A percentile compares a stretch with the other conserved stretches of the same genome.
Evolutionary conservation across 139 green algal genomes (phyloP).

Genomic region (Coelastrella sp.): DNA sequence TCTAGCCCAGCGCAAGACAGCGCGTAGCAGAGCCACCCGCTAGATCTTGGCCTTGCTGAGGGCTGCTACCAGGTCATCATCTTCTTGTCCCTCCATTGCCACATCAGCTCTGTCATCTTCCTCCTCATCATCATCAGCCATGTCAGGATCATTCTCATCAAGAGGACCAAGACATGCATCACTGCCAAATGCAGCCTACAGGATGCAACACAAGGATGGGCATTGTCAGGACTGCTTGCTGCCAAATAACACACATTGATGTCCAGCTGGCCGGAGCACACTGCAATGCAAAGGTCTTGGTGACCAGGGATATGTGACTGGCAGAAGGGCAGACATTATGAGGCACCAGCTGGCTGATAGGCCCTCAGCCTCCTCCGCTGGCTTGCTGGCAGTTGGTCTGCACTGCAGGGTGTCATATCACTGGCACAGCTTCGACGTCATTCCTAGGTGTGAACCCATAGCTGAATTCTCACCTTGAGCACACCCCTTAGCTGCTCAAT

Average conservation of each 20-base stretch:
- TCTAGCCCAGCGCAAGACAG: too few species aligned
- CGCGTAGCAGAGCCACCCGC: too few species aligned
- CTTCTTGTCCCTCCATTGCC: slow-evolving; percentile 12
- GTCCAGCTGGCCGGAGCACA: not conserved
- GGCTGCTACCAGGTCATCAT: slow-evolving; percentile 39
- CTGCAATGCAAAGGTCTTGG: not conserved
- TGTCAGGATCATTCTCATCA: slow-evolving; percentile 58
- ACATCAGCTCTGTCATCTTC: slow-evolving; percentile 32
- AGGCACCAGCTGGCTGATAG: not conserved
- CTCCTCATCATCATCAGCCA: slow-evolving; percentile 50
- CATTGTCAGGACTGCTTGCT: not conserved
- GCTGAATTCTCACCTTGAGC: slow-evolving; percentile 14
- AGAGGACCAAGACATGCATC: slow-evolving; percentile 55
- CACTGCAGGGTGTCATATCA: too few species aligned
- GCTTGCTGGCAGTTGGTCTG: too few species aligned
- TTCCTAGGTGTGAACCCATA: too few species aligned
- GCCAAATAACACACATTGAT: not conserved
- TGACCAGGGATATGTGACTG: not conserved
- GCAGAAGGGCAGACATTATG: not conserved
- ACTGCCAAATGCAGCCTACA: slow-evolving; percentile 52
- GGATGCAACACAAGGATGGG: not conserved
- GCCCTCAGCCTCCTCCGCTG: too few species aligned
- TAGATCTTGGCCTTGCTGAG: not conserved
- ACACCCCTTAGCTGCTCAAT: slow-evolving; percentile 62
- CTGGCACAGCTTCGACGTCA: too few species aligned